Conservation (phyloP, 495 filamentous ascomycete species). For the Amphirosellinia nigrospora region DNA sequence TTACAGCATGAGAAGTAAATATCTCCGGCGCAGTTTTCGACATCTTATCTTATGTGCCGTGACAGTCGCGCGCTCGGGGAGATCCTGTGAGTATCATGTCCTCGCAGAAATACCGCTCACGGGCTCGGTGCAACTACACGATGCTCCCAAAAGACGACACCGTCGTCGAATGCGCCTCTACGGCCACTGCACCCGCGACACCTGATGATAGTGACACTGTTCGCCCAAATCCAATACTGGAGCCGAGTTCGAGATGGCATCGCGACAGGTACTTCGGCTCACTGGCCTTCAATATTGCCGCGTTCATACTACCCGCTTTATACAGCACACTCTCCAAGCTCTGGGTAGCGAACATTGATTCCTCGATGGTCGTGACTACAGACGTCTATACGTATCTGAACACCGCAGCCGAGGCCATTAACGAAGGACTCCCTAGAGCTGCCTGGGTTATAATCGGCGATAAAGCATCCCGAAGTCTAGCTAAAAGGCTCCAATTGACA, state of each 20-base stretch:
- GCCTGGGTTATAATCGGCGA: constrained; percentile 76
- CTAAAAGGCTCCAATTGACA: constrained; percentile 62
- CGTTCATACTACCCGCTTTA: constrained; percentile 71
- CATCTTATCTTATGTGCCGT: neutral
- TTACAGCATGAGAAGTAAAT: neutral
- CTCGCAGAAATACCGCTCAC: neutral
- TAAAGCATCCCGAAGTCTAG: constrained; percentile 57
- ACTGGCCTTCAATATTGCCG: constrained; percentile 65
- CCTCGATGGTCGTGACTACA: constrained; percentile 69
- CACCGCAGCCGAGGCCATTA: constrained; percentile 69
- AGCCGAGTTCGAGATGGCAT: constrained; percentile 17
- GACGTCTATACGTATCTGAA: constrained; percentile 66
- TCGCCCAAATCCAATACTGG: neutral
- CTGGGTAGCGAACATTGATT: constrained; percentile 75
- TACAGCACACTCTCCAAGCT: constrained; percentile 75
- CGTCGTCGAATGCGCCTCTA: neutral
- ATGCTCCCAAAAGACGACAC: constrained; percentile 25
- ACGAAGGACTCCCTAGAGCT: constrained; percentile 74
- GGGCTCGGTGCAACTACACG: constrained; percentile 11
- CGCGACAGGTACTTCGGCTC: constrained; percentile 58
- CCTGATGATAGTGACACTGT: neutral
- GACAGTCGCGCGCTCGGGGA: neutral
- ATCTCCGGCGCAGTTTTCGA: neutral
- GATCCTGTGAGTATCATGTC: neutral
- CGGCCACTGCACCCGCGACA: neutral